Evolutionary conservation across 495 filamentous ascomycete genomes (phyloP).

Genomic region (Trichoderma gamsii): DNA sequence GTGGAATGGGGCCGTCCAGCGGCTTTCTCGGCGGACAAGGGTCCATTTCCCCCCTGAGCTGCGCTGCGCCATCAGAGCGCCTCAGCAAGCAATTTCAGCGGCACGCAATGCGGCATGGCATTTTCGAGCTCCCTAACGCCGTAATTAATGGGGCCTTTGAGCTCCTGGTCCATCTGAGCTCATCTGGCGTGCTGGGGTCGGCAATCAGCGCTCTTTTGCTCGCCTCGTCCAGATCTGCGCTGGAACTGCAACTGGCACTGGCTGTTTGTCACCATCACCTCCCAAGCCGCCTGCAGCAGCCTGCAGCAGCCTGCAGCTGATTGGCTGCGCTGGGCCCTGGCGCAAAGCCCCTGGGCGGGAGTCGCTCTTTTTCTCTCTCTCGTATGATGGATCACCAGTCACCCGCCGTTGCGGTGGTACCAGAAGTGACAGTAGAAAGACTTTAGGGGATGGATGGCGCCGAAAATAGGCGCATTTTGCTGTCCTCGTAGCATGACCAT

Average conservation of each 20-base stretch:
- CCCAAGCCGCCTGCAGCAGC: background rate
- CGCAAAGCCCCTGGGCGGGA: background rate
- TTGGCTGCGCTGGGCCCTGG: background rate
- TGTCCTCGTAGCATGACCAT: too few species aligned
- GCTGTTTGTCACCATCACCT: background rate
- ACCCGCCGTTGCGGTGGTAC: background rate
- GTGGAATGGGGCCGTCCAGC: background rate
- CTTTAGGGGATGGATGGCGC: background rate
- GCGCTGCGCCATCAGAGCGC: background rate
- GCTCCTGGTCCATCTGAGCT: background rate
- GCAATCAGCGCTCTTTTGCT: background rate
- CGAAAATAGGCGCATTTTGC: background rate
- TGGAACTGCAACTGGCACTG: background rate
- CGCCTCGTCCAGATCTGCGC: constrained; percentile 9
- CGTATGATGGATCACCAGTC: constrained; percentile 11
- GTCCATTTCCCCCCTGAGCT: background rate
- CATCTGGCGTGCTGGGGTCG: constrained; percentile 6
- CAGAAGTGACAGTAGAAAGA: background rate
- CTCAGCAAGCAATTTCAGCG: background rate
- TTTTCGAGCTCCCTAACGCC: constrained; percentile 2
- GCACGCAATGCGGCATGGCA: background rate
- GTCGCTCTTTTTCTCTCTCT: background rate
- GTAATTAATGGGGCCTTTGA: background rate
- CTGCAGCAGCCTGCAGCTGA: background rate
- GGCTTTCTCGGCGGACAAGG: background rate